Base-by-base conservation (phyloP, 768 basidiomycete genomes). In the Roridomyces roridus region DNA sequence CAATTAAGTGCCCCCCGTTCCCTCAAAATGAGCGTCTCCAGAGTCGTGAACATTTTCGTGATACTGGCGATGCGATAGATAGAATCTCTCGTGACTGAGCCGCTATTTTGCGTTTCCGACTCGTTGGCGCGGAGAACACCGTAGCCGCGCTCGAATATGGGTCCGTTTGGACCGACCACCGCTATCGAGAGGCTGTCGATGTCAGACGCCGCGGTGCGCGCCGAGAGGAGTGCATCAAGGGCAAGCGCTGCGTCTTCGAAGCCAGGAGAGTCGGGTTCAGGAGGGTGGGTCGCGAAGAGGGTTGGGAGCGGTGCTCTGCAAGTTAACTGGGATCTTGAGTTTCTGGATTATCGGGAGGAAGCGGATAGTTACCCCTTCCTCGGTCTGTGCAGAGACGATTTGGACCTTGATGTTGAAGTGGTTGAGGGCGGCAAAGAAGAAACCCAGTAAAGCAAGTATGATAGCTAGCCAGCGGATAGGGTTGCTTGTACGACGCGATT, bases 31-130 rank as follows among this genome's bases (percentile, higher is more conserved):
- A 81, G 63, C 0, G 78, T 80, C 60, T 85, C 80, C 5, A 83
- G 59, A 0, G 75, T 74, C 4, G 77, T 74, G 60, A 84, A 82
- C 54, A 84, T 67, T 66, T 85, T 86, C 6, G 79, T 76, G 51
- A 82, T 75, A 36, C 79, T 82, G 2, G 82, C 82, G 23, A 84
- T 70, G 24, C 85, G 73, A 59, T 84, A 85, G 45, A 82, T 74
- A 0, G 81, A 78, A 61, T 83, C 64, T 46, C 74, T 70, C n/a
- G 76, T 67, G 1, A 78, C 72, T 0, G 63, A 65, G 5, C 61
- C 60, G 10, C 54, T 56, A 6, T 63, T 46, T 17, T 56, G 55
- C 2, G 46, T 36, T n/a, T 58, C 61, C 3, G 74, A 70, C 60
- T 80, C 81, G 53, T 84, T 83, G 28, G 79, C 81, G 45, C 72